Conservation (phyloP, 163 green algal genomes). For the Chloromonas sp. region DNA sequence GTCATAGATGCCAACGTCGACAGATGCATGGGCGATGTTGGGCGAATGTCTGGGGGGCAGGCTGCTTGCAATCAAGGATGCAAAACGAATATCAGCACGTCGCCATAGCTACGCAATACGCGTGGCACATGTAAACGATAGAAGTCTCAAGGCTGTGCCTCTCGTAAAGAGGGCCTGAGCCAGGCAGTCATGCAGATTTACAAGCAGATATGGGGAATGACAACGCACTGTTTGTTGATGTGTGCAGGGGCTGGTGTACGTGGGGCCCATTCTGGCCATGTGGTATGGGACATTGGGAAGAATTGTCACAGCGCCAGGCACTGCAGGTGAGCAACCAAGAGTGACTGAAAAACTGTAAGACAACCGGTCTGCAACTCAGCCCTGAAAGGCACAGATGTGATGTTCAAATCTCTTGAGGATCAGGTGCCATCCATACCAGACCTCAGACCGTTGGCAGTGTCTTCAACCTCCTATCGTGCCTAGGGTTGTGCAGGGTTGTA, state of each 20-base stretch:
- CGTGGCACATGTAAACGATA: background rate
- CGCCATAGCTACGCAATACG: too few relatives aligned
- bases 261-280: conserved; percentile 18
- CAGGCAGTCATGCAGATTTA: background rate
- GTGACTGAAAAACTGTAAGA: too few relatives aligned
- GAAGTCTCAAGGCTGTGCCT: background rate
- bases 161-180: background rate
- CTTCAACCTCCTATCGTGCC: too few relatives aligned
- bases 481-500: too few relatives aligned
- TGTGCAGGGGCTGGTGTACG: conserved; percentile 10
- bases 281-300: conserved; percentile 14
- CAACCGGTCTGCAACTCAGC: too few relatives aligned
- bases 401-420: background rate
- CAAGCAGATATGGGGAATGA: background rate
- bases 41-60: too few relatives aligned
- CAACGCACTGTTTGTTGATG: background rate
- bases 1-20: background rate
- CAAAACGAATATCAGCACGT: too few relatives aligned
- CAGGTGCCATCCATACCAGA: background rate
- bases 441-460: too few relatives aligned
- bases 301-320: conserved; percentile 10
- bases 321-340: background rate
- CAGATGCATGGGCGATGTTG: too few relatives aligned
- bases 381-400: background rate
- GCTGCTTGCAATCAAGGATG: too few relatives aligned